Evolutionary conservation across 768 basidiomycete genomes (phyloP).

Genomic region (Termitomyces sp.): DNA sequence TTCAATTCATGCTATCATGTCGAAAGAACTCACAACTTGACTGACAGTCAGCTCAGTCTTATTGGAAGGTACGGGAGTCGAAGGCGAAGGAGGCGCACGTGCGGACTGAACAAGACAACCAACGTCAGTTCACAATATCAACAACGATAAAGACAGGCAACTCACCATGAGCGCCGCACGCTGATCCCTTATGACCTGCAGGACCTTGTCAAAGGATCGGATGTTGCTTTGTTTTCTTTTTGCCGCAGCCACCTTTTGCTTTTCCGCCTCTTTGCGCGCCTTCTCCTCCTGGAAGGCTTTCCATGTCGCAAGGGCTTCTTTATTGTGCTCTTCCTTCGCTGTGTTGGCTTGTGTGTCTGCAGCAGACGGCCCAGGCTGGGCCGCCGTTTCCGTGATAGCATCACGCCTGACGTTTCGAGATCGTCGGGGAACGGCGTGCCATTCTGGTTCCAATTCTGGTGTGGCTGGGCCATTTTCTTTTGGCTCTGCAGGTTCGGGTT

Average conservation of each 20-base stretch:
- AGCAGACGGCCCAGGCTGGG: background rate
- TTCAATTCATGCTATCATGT: background rate
- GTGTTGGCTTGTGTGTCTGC: background rate
- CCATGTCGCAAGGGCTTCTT: background rate
- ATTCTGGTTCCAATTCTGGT: background rate
- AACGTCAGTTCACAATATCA: background rate
- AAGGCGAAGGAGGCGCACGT: background rate
- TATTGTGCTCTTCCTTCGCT: background rate
- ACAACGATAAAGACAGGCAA: background rate
- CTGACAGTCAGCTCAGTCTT: too few species aligned
- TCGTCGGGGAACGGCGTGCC: background rate
- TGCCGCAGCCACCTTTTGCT: background rate
- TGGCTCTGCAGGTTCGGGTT: background rate
- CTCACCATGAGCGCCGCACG: background rate
- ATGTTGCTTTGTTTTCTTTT: background rate
- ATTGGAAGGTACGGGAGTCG: background rate
- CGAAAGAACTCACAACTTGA: background rate
- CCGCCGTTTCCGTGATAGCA: background rate
- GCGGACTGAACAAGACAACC: background rate
- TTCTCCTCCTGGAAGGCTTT: background rate
- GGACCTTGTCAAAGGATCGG: background rate
- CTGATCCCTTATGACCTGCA: background rate
- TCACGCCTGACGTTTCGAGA: background rate
- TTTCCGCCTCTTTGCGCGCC: background rate
- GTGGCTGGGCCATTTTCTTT: background rate